Conservation (phyloP, 2,329 filamentous ascomycete species). For the Paecilomyces fulvus region DNA sequence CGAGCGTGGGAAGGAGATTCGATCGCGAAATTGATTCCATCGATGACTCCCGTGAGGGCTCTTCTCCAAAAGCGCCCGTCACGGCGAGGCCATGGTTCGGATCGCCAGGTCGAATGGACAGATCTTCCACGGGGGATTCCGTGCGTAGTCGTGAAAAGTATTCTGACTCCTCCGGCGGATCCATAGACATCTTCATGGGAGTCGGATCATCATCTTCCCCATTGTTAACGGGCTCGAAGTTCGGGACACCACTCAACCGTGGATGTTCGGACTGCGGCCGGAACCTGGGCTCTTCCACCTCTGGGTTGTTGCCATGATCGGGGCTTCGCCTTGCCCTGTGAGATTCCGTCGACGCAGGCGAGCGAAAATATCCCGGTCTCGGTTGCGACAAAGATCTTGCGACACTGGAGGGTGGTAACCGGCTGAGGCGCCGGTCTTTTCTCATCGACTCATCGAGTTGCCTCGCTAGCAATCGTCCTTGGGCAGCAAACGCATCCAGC, state of each 20-base stretch:
- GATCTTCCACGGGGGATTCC: conserved; percentile 24
- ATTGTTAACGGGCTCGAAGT: conserved; percentile 12
- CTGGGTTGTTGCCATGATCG: conserved; percentile 29
- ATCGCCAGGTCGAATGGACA: conserved; percentile 5
- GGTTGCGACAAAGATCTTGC: conserved; percentile 72
- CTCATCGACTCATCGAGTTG: conserved; percentile 73
- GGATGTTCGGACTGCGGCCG: conserved; percentile 69
- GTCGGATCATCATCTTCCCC: conserved; percentile 25
- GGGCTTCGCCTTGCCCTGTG: conserved; percentile 27
- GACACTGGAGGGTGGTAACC: conserved; percentile 73
- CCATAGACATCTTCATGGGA: conserved; percentile 26
- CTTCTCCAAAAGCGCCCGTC: conserved; percentile 10
- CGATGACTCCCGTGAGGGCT: conserved; percentile 24
- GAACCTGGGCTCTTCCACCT: conserved; percentile 37
- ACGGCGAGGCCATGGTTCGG: not conserved
- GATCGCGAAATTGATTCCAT: conserved; percentile 28
- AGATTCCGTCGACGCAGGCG: conserved; percentile 54
- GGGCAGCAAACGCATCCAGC: conserved; percentile 87
- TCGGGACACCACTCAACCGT: conserved; percentile 56
- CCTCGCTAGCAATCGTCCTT: conserved; percentile 78
- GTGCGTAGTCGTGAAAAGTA: conserved; percentile 19
- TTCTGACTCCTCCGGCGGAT: conserved; percentile 8
- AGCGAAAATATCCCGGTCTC: conserved; percentile 73
- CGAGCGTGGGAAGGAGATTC: conserved; percentile 35
- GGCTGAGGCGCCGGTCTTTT: conserved; percentile 70